Evolutionary conservation across 495 filamentous ascomycete species (phyloP).

Genomic region (Gamarada debralockiae): DNA sequence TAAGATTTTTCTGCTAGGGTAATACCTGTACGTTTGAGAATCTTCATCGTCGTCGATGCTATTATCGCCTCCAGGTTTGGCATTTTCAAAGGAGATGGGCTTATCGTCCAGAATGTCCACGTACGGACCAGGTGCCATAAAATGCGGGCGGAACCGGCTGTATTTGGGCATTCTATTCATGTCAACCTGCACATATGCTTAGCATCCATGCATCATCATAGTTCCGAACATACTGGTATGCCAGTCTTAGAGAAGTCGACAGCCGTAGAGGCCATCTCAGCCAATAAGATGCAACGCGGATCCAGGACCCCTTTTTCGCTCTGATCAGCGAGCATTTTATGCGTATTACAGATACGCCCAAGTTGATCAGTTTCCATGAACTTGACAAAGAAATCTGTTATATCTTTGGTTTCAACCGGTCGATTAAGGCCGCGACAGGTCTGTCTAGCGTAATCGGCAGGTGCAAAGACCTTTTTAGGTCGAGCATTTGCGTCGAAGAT

Average conservation of each 20-base stretch:
- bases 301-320: constrained; percentile 47
- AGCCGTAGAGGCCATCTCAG: constrained; percentile 67
- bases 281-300: constrained; percentile 51
- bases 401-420: constrained; percentile 52
- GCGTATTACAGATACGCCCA: constrained; percentile 62
- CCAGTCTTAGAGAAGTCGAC: constrained; percentile 86
- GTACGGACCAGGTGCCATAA: constrained; percentile 63
- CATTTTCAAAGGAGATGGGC: constrained; percentile 40
- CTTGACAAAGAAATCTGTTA: constrained; percentile 71
- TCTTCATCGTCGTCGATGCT: constrained; percentile 53
- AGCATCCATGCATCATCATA: too few relatives aligned
- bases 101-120: constrained; percentile 43
- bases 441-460: constrained; percentile 66
- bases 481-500: constrained; percentile 58
- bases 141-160: constrained; percentile 49
- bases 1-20: constrained; percentile 63
- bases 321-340: constrained; percentile 67
- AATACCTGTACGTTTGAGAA: constrained; percentile 48
- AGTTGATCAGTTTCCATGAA: constrained; percentile 78
- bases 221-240: constrained; percentile 47
- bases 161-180: constrained; percentile 38
- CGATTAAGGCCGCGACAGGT: constrained; percentile 50
- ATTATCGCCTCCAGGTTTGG: constrained; percentile 31
- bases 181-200: constrained; percentile 34
- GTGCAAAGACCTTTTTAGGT: constrained; percentile 33